phyloP scores from a whole-genome alignment of 148 eudicot genomes.

The Vaccinium myrtillus region DNA sequence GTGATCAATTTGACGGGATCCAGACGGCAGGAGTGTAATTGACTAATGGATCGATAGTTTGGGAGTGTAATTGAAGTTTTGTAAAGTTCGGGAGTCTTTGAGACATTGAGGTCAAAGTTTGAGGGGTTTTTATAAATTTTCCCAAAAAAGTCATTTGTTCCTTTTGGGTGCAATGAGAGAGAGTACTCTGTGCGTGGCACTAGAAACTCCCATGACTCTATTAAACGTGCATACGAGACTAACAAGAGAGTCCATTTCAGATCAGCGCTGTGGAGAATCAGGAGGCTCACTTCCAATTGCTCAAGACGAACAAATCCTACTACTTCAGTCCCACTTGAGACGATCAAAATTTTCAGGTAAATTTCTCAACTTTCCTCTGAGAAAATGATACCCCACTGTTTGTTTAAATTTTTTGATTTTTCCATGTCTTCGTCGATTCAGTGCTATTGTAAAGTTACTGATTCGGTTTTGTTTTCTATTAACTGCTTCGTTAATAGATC shows the following conservation, averaged over 20 bases:
- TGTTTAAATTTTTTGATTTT: not conserved
- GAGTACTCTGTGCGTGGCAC: not conserved
- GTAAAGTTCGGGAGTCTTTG: too few species aligned
- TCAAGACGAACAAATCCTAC: not conserved
- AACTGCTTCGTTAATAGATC: slow-evolving; percentile 22
- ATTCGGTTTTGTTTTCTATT: not conserved
- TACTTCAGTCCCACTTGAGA: not conserved
- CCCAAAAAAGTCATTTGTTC: not conserved
- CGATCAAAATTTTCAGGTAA: not conserved
- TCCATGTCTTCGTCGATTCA: not conserved
- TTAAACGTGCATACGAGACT: not conserved
- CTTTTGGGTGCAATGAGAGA: not conserved
- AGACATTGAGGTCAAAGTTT: too few species aligned
- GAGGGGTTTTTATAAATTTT: too few species aligned
- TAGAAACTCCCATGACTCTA: not conserved
- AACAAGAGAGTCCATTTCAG: too few species aligned
- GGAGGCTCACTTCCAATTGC: not conserved
- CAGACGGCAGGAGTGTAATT: too few species aligned
- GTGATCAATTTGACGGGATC: too few species aligned
- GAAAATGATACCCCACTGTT: not conserved
- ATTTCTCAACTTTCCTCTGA: not conserved
- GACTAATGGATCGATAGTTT: too few species aligned
- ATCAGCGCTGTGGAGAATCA: not conserved
- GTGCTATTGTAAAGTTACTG: not conserved
- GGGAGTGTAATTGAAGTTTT: too few species aligned